phyloP scores from a whole-genome alignment of 306 rosid species.

The Fragaria vesca region DNA sequence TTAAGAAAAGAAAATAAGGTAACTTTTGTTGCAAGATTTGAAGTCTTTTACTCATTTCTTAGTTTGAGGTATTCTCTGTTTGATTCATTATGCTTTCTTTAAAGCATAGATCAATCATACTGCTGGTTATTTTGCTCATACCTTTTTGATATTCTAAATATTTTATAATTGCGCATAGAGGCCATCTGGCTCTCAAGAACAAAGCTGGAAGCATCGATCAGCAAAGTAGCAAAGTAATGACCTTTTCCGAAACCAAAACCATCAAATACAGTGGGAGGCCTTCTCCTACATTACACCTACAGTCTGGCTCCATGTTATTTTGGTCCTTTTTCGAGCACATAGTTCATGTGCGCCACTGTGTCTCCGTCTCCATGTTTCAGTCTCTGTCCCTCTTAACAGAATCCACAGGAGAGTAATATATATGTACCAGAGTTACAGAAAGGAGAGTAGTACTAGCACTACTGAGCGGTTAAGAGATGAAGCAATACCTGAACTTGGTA shows the following conservation, averaged over 20 bases:
- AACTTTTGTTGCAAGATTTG: neutral
- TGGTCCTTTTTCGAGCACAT: slow-evolving; percentile 30
- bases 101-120: neutral
- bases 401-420: neutral
- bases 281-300: slow-evolving; percentile 15
- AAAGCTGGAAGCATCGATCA: neutral
- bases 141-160: neutral
- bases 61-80: neutral
- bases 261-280: neutral
- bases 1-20: neutral
- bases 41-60: neutral
- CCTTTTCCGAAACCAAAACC: neutral
- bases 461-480: slow-evolving; percentile 18
- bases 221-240: neutral
- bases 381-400: neutral
- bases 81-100: slow-evolving; percentile 2
- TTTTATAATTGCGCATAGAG: neutral
- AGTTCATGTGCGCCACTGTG: slow-evolving; percentile 29
- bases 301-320: slow-evolving; percentile 46
- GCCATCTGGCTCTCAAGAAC: neutral
- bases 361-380: slow-evolving; percentile 6
- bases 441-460: neutral
- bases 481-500: slow-evolving; percentile 48
- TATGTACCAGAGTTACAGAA: neutral
- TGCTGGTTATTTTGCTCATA: neutral